Evolutionary conservation across 192 early-diverging fungal genomes (phyloP), one percentile per base, ranked within the genome.

Genomic region (Umbelopsis sp.): DNA sequence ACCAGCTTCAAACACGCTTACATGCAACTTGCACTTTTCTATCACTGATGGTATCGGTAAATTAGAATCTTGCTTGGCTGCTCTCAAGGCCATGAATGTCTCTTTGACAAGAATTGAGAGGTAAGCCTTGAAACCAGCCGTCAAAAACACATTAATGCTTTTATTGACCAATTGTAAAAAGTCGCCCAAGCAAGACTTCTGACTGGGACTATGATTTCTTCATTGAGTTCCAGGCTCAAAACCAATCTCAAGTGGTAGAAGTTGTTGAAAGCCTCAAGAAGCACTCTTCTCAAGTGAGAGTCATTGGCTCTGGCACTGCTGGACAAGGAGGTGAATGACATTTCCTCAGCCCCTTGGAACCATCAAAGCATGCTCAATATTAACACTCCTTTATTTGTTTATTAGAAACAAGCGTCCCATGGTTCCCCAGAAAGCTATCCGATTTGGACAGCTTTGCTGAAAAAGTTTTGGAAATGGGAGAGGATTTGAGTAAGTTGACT

Each of bases 51-150:
- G 86, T 76, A 89, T 96, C 5, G 97, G 97, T 7, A 89, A 89
- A 13, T 85, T 98, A 13, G 93, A 96, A 70, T 87, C 91, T 70
- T 91, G 93, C 51, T 88, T 98, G 21, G 73, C 82, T 30, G 86
- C 86, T 41, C 86, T 98, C 68, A 88, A 87, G 64, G 71, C 79
- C 11, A 80, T 89, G 66, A 76, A 87, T 50, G 86, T 98, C 53
- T 95, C 94, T 5, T 86, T 98, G 80, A 92, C 91, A n/a, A 89
- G 93, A 48, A 98, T 98, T 78, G 97, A 98, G 82, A 95, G 93
- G 86, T 88, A 81, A 66, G 74, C 73, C 48, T 33, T 33, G 18
- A 35, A n/a, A 12, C 13, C 12, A 35, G 16, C 33, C 25, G 30
- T 16, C 55, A 61, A 15, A 30, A 27, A 35, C 11, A 5, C 5